These are phyloP conservation scores for Clonostachys rhizophaga DNA, from an alignment of 2,329 filamentous ascomycete genomes.

Conservation along the genomic window DNA sequence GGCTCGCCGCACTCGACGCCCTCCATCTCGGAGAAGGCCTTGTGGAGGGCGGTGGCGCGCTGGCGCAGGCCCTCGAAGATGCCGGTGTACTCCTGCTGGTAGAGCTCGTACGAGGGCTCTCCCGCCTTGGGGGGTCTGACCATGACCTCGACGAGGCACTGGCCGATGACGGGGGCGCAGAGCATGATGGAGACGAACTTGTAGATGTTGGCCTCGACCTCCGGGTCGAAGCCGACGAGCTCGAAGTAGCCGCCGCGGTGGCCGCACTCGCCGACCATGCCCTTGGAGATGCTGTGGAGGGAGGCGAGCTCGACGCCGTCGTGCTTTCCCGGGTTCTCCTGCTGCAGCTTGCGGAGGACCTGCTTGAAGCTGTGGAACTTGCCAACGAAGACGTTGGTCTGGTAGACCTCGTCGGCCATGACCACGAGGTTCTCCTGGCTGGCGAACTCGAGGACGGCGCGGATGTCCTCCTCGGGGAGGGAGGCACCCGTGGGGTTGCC, in stretches of 20 bases:
- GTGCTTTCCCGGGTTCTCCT: constrained; percentile 67
- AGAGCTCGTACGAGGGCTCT: constrained; percentile 78
- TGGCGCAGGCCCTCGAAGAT: constrained; percentile 76
- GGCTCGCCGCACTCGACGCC: constrained; percentile 87
- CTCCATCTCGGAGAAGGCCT: constrained; percentile 92
- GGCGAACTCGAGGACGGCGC: constrained; percentile 81
- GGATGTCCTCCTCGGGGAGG: constrained; percentile 73
- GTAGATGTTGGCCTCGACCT: constrained; percentile 92
- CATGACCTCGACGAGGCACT: constrained; percentile 97
- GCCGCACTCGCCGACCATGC: constrained; percentile 98
- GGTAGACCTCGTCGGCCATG: constrained; percentile 96
- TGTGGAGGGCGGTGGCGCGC: constrained; percentile 80
- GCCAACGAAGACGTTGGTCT: constrained; percentile 95
- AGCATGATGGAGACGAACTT: constrained; percentile 98
- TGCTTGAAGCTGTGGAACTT: constrained; percentile 96
- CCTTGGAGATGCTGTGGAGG: constrained; percentile 92
- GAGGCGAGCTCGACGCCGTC: constrained; percentile 85
- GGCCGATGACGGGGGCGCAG: constrained; percentile 90
- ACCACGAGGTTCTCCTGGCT: constrained; percentile 81
- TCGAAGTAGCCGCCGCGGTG: constrained; percentile 98
- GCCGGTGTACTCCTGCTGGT: constrained; percentile 76
- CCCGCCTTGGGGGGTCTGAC: constrained; percentile 87
- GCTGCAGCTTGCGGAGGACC: constrained; percentile 75
- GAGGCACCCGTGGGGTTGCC: constrained; percentile 95
- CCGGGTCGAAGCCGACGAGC: constrained; percentile 79